phyloP scores from a whole-genome alignment of 306 rosid genomes.

The Dicorynia guianensis region DNA sequence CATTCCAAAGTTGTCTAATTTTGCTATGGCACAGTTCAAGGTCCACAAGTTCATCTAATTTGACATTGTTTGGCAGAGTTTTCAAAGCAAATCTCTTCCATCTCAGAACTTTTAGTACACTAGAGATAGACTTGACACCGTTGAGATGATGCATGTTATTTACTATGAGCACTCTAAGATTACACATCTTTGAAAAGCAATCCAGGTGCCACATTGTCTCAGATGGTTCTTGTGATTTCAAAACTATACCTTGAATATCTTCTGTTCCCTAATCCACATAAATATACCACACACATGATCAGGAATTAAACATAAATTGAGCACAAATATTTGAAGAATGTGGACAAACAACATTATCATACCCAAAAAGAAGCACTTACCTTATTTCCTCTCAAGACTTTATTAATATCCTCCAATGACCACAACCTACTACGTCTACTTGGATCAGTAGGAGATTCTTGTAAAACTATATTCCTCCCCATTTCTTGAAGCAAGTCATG shows the following conservation, averaged over 20 bases:
- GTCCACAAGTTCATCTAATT: conserved; percentile 3
- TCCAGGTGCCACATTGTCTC: not conserved
- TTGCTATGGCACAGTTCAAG: not conserved
- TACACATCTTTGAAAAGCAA: conserved; percentile 5
- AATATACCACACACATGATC: not conserved
- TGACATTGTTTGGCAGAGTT: conserved; percentile 7
- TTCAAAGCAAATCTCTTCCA: conserved; percentile 7
- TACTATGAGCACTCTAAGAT: conserved; percentile 18
- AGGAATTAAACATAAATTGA: not conserved
- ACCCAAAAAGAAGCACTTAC: too few relatives aligned
- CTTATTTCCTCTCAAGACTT: too few relatives aligned
- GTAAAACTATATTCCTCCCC: conserved; percentile 17
- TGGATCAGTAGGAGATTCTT: not conserved
- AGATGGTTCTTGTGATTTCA: not conserved
- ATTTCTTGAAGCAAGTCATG: conserved; percentile 30
- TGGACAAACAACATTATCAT: too few relatives aligned
- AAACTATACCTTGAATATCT: conserved; percentile 10
- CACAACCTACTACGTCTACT: not conserved
- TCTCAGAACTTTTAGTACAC: conserved; percentile 5
- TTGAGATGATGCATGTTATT: too few relatives aligned
- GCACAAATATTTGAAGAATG: too few relatives aligned
- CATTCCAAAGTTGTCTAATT: too few relatives aligned
- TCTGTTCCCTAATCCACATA: not conserved
- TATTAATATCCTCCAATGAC: too few relatives aligned
- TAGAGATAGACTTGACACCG: conserved; percentile 12